phyloP scores from a whole-genome alignment of 495 filamentous ascomycete species.

The Clohesyomyces aquaticus region DNA sequence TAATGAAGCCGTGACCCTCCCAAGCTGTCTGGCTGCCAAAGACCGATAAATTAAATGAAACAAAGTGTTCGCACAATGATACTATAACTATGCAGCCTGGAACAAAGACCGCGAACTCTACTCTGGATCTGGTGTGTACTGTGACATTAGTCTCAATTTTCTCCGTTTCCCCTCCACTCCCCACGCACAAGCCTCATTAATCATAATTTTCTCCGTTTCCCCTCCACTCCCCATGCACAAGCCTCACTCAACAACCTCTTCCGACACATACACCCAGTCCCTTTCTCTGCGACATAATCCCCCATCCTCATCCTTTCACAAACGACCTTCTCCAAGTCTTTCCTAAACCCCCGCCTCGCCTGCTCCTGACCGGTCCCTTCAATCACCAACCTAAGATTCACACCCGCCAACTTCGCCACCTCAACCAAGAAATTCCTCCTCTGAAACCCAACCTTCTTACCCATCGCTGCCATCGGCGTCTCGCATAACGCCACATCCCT shows the following conservation, averaged over 20 bases:
- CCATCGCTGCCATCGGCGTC: neutral
- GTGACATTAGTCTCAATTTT: no score
- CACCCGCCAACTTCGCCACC: conserved; percentile 14
- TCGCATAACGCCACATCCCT: conserved; percentile 3
- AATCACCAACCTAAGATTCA: conserved; percentile 20
- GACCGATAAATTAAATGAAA: no score
- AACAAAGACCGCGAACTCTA: no score
- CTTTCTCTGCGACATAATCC: conserved; percentile 5
- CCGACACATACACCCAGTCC: conserved; percentile 2
- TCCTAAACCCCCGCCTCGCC: conserved; percentile 6
- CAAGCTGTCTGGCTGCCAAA: no score
- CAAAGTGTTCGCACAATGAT: no score
- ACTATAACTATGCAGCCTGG: no score
- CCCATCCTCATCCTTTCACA: conserved; percentile 4
- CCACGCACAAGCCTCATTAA: no score
- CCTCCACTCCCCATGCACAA: conserved; percentile 12
- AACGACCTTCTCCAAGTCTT: conserved; percentile 6
- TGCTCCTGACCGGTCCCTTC: conserved; percentile 11
- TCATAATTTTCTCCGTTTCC: no score
- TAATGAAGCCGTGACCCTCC: no score
- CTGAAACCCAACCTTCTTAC: neutral
- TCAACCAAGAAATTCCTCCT: conserved; percentile 12
- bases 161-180: no score
- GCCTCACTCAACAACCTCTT: conserved; percentile 24
- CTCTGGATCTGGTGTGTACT: no score